Conservation (phyloP, 225 moss, liverwort and hornwort genomes). For the Climacium dendroides region DNA sequence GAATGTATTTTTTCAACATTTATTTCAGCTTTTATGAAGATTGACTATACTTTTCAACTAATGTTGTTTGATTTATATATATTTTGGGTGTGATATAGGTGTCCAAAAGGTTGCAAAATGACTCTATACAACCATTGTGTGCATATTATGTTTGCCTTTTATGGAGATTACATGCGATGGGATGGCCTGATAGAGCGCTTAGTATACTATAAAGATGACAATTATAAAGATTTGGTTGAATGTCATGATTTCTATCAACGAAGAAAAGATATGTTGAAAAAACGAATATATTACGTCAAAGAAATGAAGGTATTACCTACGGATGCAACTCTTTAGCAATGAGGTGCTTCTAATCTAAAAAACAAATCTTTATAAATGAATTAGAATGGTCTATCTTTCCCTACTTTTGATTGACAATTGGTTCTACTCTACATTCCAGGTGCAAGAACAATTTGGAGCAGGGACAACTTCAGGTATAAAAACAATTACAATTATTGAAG, state of each 20-base stretch:
- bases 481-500: constrained; percentile 25
- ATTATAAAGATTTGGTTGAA: constrained; percentile 43
- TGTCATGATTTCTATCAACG: constrained; percentile 75
- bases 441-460: constrained; percentile 37
- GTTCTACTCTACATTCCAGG: neutral
- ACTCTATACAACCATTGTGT: constrained; percentile 46
- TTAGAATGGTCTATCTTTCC: neutral
- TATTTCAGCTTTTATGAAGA: neutral
- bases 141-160: constrained; percentile 67
- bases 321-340: neutral
- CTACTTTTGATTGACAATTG: neutral
- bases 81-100: constrained; percentile 7
- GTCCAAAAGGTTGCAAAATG: constrained; percentile 59
- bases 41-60: neutral
- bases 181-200: constrained; percentile 65
- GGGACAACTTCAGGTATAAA: constrained; percentile 47
- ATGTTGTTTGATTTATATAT: neutral
- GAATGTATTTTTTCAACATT: neutral
- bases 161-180: constrained; percentile 73
- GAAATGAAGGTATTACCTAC: constrained; percentile 44
- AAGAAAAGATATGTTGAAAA: constrained; percentile 52
- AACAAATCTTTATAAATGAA: neutral
- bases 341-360: neutral
- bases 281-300: constrained; percentile 42
- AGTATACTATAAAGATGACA: constrained; percentile 37